A percentile compares a stretch with the other conserved stretches of the same genome.
Evolutionary conservation across 371 early-diverging fungal species (phyloP).

Genomic region (Actinomucor elegans): DNA sequence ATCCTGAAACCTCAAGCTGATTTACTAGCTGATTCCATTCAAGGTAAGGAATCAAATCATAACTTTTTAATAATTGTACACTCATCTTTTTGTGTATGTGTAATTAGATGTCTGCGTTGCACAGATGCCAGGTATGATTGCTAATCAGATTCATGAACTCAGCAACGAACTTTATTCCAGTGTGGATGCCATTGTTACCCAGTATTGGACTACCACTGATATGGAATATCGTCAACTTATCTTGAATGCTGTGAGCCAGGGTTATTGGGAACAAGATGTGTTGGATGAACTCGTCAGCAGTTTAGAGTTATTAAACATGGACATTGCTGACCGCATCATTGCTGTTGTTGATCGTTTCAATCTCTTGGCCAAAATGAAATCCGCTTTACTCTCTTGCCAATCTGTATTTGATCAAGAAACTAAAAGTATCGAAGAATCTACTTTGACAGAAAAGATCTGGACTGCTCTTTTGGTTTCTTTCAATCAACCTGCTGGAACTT

Average conservation of each 20-base stretch:
- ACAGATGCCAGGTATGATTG: constrained; percentile 31
- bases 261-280: constrained; percentile 8
- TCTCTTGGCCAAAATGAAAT: constrained; percentile 1
- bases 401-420: constrained; percentile 2
- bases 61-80: background rate
- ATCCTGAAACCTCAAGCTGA: constrained; percentile 16
- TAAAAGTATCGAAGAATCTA: background rate
- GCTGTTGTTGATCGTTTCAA: constrained; percentile 5
- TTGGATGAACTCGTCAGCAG: constrained; percentile 3
- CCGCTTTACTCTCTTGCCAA: constrained; percentile 7
- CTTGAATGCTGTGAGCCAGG: constrained; percentile 4
- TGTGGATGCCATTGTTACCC: constrained; percentile 1
- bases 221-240: constrained; percentile 7
- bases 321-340: constrained; percentile 16
- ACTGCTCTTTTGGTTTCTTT: constrained; percentile 4
- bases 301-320: constrained; percentile 16
- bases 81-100: constrained; percentile 1
- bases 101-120: constrained; percentile 21
- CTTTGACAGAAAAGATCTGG: constrained; percentile 9
- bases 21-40: background rate
- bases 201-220: constrained; percentile 6
- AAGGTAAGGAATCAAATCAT: constrained; percentile 17
- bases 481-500: background rate
- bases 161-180: constrained; percentile 13
- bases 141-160: constrained; percentile 25